phyloP scores from a whole-genome alignment of 257 asterid species.

The Datura wrightii region DNA sequence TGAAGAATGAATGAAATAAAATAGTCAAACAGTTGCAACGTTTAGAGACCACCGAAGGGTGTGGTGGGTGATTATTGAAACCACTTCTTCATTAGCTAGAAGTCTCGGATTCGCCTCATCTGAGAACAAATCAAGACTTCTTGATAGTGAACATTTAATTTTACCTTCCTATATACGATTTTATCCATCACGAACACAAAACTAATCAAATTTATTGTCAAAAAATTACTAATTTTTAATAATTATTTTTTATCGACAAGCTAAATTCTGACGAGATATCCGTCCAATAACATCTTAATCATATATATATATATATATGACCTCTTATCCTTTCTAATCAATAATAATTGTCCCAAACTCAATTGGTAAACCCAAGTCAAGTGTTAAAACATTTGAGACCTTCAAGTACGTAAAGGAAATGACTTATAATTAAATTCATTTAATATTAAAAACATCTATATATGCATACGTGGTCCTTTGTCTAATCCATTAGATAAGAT shows the following conservation, averaged over 20 bases:
- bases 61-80: not conserved
- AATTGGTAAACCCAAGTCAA: conserved; percentile 17
- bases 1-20: too few species aligned
- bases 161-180: not conserved
- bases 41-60: not conserved
- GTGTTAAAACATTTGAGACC: not conserved
- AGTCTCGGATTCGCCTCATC: not conserved
- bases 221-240: not conserved
- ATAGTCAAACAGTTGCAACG: too few species aligned
- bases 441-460: not conserved
- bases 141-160: not conserved
- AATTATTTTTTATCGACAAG: not conserved
- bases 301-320: too few species aligned
- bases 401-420: not conserved
- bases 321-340: too few species aligned
- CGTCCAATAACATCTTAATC: too few species aligned
- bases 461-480: not conserved
- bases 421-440: not conserved
- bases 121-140: not conserved
- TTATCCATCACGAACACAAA: not conserved
- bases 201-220: not conserved
- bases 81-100: not conserved
- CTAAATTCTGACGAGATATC: too few species aligned
- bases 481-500: conserved; percentile 17
- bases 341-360: not conserved